Conservation (phyloP, 2,329 filamentous ascomycete genomes). For the Coniochaeta prunicola region DNA sequence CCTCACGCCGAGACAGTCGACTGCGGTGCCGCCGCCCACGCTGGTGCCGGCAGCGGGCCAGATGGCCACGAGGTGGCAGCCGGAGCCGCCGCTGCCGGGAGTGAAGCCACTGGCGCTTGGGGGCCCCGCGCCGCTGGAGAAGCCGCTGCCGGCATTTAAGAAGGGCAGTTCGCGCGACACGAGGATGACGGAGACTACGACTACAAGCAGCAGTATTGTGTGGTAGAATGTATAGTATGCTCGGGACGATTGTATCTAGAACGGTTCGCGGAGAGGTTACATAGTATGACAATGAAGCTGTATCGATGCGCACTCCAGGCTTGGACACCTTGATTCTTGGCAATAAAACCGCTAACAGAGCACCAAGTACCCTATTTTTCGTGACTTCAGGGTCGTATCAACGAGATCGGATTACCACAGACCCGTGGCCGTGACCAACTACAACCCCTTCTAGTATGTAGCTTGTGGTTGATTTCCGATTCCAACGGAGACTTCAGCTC, state of each 20-base stretch:
- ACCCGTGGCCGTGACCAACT: too few species aligned
- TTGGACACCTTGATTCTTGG: too few species aligned
- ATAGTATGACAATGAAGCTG: not conserved
- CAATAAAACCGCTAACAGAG: too few species aligned
- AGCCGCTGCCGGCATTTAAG: not conserved
- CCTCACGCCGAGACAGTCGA: slow-evolving; percentile 1
- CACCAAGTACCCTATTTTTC: too few species aligned
- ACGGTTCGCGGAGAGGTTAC: not conserved
- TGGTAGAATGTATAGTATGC: not conserved
- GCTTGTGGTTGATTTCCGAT: too few species aligned
- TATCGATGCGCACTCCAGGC: not conserved
- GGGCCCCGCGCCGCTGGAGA: not conserved
- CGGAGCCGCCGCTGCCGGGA: not conserved
- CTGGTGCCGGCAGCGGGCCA: not conserved
- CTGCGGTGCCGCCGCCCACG: not conserved
- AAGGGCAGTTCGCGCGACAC: not conserved
- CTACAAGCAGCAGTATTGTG: not conserved
- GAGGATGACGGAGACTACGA: slow-evolving; percentile 1
- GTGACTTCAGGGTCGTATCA: too few species aligned
- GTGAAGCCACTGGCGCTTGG: not conserved
- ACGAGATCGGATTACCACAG: too few species aligned
- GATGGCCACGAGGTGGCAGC: not conserved
- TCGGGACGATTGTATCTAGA: not conserved
- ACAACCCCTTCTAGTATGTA: too few species aligned
- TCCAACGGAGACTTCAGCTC: too few species aligned